Evolutionary conservation across 2,329 filamentous ascomycete species (phyloP).

Genomic region (Fusarium solani-melongenae): DNA sequence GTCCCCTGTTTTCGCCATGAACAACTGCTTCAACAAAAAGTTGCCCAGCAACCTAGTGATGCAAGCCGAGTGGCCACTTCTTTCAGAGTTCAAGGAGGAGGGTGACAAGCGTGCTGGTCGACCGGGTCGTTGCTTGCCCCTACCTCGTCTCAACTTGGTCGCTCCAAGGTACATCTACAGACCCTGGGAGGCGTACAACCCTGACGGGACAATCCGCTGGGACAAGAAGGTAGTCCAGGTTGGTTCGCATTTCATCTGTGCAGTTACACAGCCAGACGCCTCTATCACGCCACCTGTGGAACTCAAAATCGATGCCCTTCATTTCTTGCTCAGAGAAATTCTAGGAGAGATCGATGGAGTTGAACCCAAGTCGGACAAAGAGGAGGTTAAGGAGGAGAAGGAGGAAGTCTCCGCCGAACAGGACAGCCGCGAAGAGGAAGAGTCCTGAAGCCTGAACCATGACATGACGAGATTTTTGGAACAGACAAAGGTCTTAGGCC

Average conservation of each 20-base stretch:
- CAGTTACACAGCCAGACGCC: conserved; percentile 18
- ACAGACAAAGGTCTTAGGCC: conserved; percentile 12
- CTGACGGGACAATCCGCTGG: conserved; percentile 41
- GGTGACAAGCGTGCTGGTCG: conserved; percentile 44
- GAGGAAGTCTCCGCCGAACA: conserved; percentile 8
- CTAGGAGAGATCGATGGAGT: conserved; percentile 15
- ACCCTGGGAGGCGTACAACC: conserved; percentile 22
- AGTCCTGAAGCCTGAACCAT: not conserved
- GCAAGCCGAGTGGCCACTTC: conserved; percentile 48
- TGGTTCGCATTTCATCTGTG: conserved; percentile 33
- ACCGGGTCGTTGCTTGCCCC: conserved; percentile 46
- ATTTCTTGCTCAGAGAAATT: conserved; percentile 8
- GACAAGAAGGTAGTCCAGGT: conserved; percentile 42
- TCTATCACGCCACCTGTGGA: conserved; percentile 7
- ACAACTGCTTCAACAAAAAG: conserved; percentile 48
- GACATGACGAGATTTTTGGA: conserved; percentile 3
- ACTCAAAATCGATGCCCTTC: conserved; percentile 15
- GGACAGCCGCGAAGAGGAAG: not conserved
- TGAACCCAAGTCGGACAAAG: not conserved
- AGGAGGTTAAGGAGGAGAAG: not conserved
- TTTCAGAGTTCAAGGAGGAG: conserved; percentile 51
- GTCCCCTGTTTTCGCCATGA: conserved; percentile 49
- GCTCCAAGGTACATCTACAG: conserved; percentile 12
- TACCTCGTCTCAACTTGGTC: conserved; percentile 44
- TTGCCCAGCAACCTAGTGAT: conserved; percentile 15